Evolutionary conservation across 768 basidiomycete species (phyloP).

Genomic region (Sistotremastrum suecicum): DNA sequence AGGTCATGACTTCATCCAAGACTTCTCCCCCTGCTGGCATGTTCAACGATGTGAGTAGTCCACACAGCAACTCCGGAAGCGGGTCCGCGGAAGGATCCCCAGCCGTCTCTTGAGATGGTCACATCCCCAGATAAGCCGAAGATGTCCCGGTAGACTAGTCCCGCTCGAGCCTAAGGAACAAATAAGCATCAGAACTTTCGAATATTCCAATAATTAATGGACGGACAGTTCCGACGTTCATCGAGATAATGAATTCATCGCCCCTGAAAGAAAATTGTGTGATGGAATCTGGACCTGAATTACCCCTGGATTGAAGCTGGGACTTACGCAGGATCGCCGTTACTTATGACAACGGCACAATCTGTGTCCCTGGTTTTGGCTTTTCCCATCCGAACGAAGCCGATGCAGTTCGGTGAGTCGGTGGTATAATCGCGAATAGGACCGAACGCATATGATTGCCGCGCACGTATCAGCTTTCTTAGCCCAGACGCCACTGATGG

Average conservation of each 20-base stretch:
- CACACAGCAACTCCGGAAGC: conserved; percentile 5
- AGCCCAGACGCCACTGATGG: conserved; percentile 36
- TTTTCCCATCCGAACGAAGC: conserved; percentile 54
- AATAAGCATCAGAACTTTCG: neutral
- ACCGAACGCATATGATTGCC: conserved; percentile 59
- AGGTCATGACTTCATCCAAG: too few species aligned
- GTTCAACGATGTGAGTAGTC: conserved; percentile 1
- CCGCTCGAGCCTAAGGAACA: neutral
- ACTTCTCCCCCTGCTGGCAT: neutral
- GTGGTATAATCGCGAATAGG: conserved; percentile 43
- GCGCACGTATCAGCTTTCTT: conserved; percentile 39
- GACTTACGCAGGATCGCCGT: conserved; percentile 16
- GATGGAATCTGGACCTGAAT: neutral
- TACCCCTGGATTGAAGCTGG: neutral
- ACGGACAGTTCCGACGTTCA: conserved; percentile 54
- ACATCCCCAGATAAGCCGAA: conserved; percentile 1
- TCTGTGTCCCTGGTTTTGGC: conserved; percentile 15
- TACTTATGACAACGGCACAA: conserved; percentile 63
- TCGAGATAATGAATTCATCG: conserved; percentile 31
- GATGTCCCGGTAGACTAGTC: neutral
- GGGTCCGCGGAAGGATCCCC: conserved; percentile 1
- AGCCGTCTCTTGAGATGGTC: neutral
- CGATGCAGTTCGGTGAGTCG: conserved; percentile 46
- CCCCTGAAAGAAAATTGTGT: conserved; percentile 12
- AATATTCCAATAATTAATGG: conserved; percentile 1